Percentiles rank a stretch among this genome's conserved stretches.
phyloP scores from a whole-genome alignment of 179 eudicot species.

The Corrigiola litoralis region DNA sequence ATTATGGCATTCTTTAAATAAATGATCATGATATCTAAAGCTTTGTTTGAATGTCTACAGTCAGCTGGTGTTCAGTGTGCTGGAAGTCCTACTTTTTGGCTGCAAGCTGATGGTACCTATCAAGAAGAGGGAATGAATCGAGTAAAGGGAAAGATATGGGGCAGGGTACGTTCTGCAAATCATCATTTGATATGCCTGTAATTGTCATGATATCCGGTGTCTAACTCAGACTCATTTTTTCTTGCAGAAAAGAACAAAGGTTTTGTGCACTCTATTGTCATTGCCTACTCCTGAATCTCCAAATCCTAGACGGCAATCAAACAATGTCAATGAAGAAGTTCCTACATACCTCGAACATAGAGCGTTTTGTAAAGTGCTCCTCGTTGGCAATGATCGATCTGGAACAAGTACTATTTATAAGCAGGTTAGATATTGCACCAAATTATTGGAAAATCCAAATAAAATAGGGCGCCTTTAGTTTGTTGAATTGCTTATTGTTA shows the following conservation, averaged over 20 bases:
- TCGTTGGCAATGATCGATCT: constrained; percentile 58
- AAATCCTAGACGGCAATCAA: constrained; percentile 17
- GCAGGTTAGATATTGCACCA: constrained; percentile 46
- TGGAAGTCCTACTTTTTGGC: constrained; percentile 33
- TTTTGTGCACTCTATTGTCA: constrained; percentile 31
- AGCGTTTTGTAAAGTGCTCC: constrained; percentile 46
- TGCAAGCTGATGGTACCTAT: constrained; percentile 32
- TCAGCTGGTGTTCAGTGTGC: constrained; percentile 40
- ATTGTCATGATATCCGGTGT: not conserved
- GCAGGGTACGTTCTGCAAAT: constrained; percentile 26
- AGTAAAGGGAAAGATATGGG: constrained; percentile 37
- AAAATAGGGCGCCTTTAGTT: not conserved
- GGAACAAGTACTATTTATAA: constrained; percentile 82
- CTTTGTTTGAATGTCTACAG: constrained; percentile 27
- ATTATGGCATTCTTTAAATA: not conserved
- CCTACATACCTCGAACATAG: constrained; percentile 37
- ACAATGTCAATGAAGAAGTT: constrained; percentile 17
- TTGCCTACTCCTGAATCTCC: constrained; percentile 41
- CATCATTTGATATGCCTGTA: not conserved
- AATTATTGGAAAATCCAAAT: not conserved
- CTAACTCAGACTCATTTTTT: not conserved
- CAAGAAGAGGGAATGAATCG: constrained; percentile 39
- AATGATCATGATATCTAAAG: not conserved
- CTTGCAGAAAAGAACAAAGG: constrained; percentile 37
- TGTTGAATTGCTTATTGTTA: not conserved